Percentiles rank a stretch among this genome's conserved stretches.
These are phyloP conservation scores for Bertia moriformis DNA, from an alignment of 2,329 filamentous ascomycete species.

Conservation along the genomic window DNA sequence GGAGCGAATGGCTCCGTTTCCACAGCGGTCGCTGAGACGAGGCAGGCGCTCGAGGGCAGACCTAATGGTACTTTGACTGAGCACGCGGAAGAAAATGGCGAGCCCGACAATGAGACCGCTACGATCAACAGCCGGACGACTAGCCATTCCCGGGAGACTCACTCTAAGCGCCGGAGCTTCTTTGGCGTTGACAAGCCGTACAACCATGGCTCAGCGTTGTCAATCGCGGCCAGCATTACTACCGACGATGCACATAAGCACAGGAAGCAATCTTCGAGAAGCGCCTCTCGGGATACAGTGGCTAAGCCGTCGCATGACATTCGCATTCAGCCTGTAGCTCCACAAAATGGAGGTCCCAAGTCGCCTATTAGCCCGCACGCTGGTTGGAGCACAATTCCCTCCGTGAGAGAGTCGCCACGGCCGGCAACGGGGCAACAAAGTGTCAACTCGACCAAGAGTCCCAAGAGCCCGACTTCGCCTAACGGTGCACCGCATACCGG, in stretches of 20 bases:
- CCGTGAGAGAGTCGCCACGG: too few relatives aligned
- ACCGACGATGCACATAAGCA: not conserved
- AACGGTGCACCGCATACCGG: not conserved
- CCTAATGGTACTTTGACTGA: too few relatives aligned
- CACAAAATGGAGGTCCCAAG: not conserved
- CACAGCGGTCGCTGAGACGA: conserved; percentile 6
- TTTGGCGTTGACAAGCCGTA: conserved; percentile 16
- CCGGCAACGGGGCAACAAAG: too few relatives aligned
- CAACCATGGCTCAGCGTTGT: conserved; percentile 9
- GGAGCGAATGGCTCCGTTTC: conserved; percentile 6
- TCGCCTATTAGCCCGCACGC: too few relatives aligned
- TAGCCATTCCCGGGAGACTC: conserved; percentile 15
- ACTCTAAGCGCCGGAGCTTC: conserved; percentile 21
- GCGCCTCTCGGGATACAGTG: not conserved
- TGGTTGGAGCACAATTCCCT: not conserved
- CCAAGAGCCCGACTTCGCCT: not conserved
- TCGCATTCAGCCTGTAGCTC: not conserved
- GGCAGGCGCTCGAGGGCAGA: too few relatives aligned
- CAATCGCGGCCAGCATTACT: not conserved
- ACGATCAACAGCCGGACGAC: conserved; percentile 20
- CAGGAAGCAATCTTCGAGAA: not conserved
- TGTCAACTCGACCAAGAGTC: not conserved
- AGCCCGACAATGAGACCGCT: conserved; percentile 15
- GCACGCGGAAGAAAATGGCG: not conserved
- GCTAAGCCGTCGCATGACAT: not conserved